Percentiles rank a stretch among this genome's conserved stretches.
Conservation (phyloP, 805 yeast species). For the Candida easanensis region DNA sequence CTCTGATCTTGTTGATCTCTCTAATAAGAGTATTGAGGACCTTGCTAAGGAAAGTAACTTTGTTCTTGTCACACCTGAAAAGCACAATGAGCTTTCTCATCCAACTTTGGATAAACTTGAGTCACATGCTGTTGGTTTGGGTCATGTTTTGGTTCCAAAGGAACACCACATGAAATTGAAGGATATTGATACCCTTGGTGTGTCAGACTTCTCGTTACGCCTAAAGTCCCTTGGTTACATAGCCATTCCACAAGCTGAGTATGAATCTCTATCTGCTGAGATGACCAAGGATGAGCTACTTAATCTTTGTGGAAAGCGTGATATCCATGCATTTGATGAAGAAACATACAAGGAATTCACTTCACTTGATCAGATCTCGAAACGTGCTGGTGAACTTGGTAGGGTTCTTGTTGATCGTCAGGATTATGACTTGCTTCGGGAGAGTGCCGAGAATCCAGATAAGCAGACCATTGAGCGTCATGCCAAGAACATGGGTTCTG, state of each 20-base stretch:
- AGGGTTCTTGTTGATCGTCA: constrained; percentile 16
- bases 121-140: constrained; percentile 5
- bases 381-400: constrained; percentile 10
- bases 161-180: constrained; percentile 12
- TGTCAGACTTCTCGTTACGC: constrained; percentile 1
- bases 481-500: constrained; percentile 21
- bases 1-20: constrained; percentile 9
- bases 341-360: constrained; percentile 9
- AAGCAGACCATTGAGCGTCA: constrained; percentile 17
- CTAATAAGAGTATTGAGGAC: constrained; percentile 26
- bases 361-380: constrained; percentile 8
- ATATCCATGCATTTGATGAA: constrained; percentile 10
- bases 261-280: constrained; percentile 3
- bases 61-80: constrained; percentile 13
- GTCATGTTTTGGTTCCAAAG: constrained; percentile 3
- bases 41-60: constrained; percentile 26
- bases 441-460: constrained; percentile 26
- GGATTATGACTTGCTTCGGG: constrained; percentile 23
- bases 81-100: constrained; percentile 9
- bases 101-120: constrained; percentile 17
- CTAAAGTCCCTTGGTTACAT: constrained; percentile 19
- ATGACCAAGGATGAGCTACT: constrained; percentile 8
- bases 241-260: constrained; percentile 8
- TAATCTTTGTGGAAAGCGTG: constrained; percentile 9
- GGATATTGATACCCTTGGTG: neutral